Base-by-base conservation (phyloP, 129 eudicot genomes). In the Flaveria sonorensis region DNA sequence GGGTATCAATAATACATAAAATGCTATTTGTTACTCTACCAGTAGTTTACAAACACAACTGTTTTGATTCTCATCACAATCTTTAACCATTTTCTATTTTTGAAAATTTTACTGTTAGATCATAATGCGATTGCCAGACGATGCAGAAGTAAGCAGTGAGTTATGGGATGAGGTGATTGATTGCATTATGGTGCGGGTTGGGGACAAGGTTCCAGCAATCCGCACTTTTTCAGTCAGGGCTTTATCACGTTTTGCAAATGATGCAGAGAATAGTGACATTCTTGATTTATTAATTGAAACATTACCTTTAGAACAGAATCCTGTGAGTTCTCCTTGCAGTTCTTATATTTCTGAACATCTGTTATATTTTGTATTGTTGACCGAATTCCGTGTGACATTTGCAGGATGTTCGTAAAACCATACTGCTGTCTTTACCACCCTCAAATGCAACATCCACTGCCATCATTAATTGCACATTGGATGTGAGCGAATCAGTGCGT, bases 151-250 rank as follows among this genome's bases (percentile, higher is more conserved):
- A 66, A 91, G 91, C 72, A 24, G 60, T 71, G 99, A 92, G 70
- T 83, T 95, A 1, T 95, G 97, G 99, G 99, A 91, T 82, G 96
- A 92, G 68, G 97, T 91, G 67, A 91, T 95, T 40, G 99, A 92
- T 4, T 87, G 89, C 87, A 74, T 95, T 87, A 91, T 83, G 85
- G 63, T 84, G 30, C 88, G 97, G 18, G 87, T 84, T 30, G 84
- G 83, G 47, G 99, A 95, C 77, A 95, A 92, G 81, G 86, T 85
- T 42, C 86, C 97, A 1, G 74, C 81, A 48, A 81, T 95, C 57
- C 94, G 99, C 51, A 82, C 92, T n/a, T 95, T 71, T 85, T 86
- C 97, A 14, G 87, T 92, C 57, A 86, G 97, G 74, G 92, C 97
- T 80, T 90, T 95, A 55, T 85, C 97, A 19, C 99, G 99, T 36